Evolutionary conservation across 768 basidiomycete species (phyloP).

Genomic region (Pulveroboletus sp.): DNA sequence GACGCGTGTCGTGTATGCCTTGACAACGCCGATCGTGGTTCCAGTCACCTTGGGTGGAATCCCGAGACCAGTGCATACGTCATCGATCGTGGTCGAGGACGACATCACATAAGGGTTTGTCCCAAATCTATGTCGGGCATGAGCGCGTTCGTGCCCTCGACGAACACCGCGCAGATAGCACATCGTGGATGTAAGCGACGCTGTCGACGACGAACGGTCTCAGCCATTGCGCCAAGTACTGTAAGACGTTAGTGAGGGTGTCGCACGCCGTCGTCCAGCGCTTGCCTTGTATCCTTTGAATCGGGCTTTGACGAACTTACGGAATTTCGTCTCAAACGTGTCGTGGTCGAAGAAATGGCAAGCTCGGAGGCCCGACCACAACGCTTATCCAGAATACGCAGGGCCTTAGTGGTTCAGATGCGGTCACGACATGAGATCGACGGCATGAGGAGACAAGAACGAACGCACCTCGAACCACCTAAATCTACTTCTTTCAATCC

Average conservation of each 20-base stretch:
- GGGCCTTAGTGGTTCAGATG: slow-evolving; percentile 99
- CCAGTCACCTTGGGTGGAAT: slow-evolving; percentile 88
- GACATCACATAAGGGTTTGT: no score
- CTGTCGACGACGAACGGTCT: slow-evolving; percentile 90
- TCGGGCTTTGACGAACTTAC: slow-evolving; percentile 91
- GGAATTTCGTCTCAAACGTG: slow-evolving; percentile 86
- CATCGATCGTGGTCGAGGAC: no score
- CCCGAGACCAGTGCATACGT: slow-evolving; percentile 96
- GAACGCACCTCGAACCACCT: slow-evolving; percentile 70
- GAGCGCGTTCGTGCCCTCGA: slow-evolving; percentile 96
- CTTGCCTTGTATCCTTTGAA: slow-evolving; percentile 94
- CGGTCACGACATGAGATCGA: slow-evolving; percentile 33
- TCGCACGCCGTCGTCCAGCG: neutral
- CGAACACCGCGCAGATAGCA: slow-evolving; percentile 72
- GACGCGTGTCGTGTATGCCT: slow-evolving; percentile 97
- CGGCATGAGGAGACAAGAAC: neutral
- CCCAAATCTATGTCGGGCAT: slow-evolving; percentile 99
- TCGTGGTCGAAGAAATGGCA: slow-evolving; percentile 92
- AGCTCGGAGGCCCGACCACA: slow-evolving; percentile 91
- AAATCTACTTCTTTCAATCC: slow-evolving; percentile 97
- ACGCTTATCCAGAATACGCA: slow-evolving; percentile 95
- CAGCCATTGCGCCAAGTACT: slow-evolving; percentile 82
- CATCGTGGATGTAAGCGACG: slow-evolving; percentile 77
- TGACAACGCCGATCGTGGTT: slow-evolving; percentile 88
- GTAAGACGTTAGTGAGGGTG: neutral